Evolutionary conservation across 495 filamentous ascomycete species (phyloP).

Genomic region (Penicillium fimorum): DNA sequence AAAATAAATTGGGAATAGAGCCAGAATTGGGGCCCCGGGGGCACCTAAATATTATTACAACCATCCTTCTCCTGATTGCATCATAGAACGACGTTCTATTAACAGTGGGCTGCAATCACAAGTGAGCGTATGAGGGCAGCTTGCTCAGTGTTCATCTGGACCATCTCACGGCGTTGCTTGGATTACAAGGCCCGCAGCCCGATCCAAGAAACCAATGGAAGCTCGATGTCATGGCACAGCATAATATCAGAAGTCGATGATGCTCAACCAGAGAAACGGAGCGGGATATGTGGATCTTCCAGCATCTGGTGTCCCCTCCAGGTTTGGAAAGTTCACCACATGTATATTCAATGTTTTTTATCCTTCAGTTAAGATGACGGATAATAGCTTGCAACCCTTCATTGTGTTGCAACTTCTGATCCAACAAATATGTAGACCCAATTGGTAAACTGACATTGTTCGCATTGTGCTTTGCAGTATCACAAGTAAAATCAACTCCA

Average conservation of each 20-base stretch:
- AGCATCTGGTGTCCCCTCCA: slow-evolving; percentile 16
- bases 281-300: slow-evolving; percentile 16
- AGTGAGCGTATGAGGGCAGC: not conserved
- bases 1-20: not conserved
- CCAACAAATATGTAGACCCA: not conserved
- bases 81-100: slow-evolving; percentile 14
- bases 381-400: not conserved
- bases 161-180: slow-evolving; percentile 6
- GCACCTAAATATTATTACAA: slow-evolving; percentile 18
- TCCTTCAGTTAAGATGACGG: not conserved
- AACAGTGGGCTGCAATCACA: slow-evolving; percentile 1
- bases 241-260: slow-evolving; percentile 26
- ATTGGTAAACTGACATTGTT: too few relatives aligned
- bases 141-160: not conserved
- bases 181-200: slow-evolving; percentile 15
- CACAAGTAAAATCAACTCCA: not conserved
- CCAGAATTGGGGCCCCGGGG: not conserved
- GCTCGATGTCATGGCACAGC: slow-evolving; percentile 13
- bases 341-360: not conserved
- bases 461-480: not conserved
- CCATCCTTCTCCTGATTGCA: slow-evolving; percentile 17
- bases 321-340: slow-evolving; percentile 14
- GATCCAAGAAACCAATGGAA: slow-evolving; percentile 9
- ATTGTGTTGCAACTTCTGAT: not conserved
- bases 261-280: slow-evolving; percentile 13